Base-by-base conservation (phyloP, 768 basidiomycete genomes). In the Cantharellus cinnabarinus region DNA sequence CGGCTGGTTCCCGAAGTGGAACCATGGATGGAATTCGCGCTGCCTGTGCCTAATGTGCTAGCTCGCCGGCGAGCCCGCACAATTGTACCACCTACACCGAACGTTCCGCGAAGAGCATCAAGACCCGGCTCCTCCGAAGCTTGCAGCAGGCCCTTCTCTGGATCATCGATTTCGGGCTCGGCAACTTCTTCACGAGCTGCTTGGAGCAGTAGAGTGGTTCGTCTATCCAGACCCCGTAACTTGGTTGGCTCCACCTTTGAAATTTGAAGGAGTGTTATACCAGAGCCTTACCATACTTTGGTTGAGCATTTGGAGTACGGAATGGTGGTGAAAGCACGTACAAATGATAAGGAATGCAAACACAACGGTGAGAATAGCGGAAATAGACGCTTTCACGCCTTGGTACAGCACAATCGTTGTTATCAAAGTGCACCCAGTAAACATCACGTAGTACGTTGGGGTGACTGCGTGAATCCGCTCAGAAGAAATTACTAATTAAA, bases 241-340 rank as follows among this genome's bases (percentile, higher is more conserved):
- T 81, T 71, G n/a, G 74, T 75, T 5, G 95, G 94, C 67, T 99
- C 94, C 63, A 98, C 79, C 72, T 89, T 89, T 68, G 85, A 89
- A 79, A 94, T 83, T 71, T 99, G 95, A 4, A 99, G 80, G 63
- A 99, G 82, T 38, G 85, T 86, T 68, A 98, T 95, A 20, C 94
- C 94, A 29, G 89, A 71, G 66, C 72, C 71, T 61, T 66, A 53
- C 20, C 20, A 29, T 14, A 66, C 64, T 34, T 10, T 37, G 10
- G 35, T 37, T 37, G 35, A 37, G 7, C 10, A 10, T 10, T 10
- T 10, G 52, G 52, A 37, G 52, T 7, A 54, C 52, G 10, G 35
- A 10, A 54, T 37, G 35, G 38, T 10, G 52, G 10, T 14, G 10
- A 54, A 14, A 7, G 7, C 14, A 54, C 52, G 52, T 37, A 54